phyloP scores from a whole-genome alignment of 2,329 filamentous ascomycete genomes.

The Xylaria sp. region DNA sequence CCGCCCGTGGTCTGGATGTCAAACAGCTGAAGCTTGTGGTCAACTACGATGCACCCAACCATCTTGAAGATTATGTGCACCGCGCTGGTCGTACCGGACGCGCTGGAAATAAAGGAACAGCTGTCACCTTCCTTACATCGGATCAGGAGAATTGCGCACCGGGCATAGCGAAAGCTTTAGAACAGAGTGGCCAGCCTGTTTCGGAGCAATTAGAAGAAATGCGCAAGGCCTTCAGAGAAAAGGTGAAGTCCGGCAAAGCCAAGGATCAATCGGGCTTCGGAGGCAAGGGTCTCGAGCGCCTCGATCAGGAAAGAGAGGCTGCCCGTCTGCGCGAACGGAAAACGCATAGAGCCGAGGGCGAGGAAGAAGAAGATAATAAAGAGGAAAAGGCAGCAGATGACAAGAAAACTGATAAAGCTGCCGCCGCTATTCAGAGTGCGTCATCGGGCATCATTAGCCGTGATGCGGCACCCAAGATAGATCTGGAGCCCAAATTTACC shows the following conservation, averaged over 20 bases:
- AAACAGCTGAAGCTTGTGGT: slow-evolving; percentile 95
- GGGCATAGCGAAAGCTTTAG: slow-evolving; percentile 89
- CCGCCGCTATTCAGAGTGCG: slow-evolving; percentile 68
- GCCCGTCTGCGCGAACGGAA: slow-evolving; percentile 86
- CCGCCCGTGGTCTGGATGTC: slow-evolving; percentile 92
- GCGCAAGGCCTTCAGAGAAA: slow-evolving; percentile 79
- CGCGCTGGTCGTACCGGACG: slow-evolving; percentile 91
- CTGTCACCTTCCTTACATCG: slow-evolving; percentile 90
- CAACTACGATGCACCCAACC: slow-evolving; percentile 93
- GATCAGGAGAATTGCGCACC: slow-evolving; percentile 90
- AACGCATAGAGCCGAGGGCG: slow-evolving; percentile 85
- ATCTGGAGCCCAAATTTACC: slow-evolving; percentile 65
- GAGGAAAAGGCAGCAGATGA: slow-evolving; percentile 74
- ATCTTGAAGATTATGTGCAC: slow-evolving; percentile 96
- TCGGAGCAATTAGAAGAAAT: slow-evolving; percentile 72
- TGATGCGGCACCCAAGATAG: slow-evolving; percentile 53
- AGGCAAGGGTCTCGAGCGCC: slow-evolving; percentile 88
- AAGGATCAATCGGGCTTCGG: slow-evolving; percentile 91
- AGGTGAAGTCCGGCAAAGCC: slow-evolving; percentile 90
- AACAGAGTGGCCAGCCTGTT: slow-evolving; percentile 84
- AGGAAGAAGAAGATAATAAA: slow-evolving; percentile 76
- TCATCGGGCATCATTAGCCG: slow-evolving; percentile 62
- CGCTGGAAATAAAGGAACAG: slow-evolving; percentile 92
- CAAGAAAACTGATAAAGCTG: slow-evolving; percentile 71
- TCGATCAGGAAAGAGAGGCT: slow-evolving; percentile 89